Conservation (phyloP, 2,329 filamentous ascomycete genomes). For the Whalleya microplaca region DNA sequence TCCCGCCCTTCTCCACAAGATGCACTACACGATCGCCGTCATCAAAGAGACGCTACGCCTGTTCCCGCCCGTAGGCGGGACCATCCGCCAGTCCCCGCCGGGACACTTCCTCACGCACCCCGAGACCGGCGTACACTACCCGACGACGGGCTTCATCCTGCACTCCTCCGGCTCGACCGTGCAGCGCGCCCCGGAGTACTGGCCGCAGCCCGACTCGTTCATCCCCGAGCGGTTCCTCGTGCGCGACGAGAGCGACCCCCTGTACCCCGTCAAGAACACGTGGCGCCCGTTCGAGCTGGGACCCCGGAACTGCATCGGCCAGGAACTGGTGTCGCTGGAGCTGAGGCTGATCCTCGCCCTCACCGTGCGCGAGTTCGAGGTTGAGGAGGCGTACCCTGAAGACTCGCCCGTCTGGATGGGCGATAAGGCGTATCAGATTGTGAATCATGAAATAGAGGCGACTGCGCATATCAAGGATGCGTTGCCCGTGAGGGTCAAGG, state of each 20-base stretch:
- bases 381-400: constrained; percentile 45
- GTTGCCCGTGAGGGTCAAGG: constrained; percentile 27
- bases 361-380: constrained; percentile 53
- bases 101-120: constrained; percentile 46
- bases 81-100: constrained; percentile 41
- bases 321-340: constrained; percentile 58
- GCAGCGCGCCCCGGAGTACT: constrained; percentile 42
- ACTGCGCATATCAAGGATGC: constrained; percentile 33
- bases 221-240: constrained; percentile 48
- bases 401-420: constrained; percentile 39
- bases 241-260: constrained; percentile 32
- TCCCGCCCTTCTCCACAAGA: constrained; percentile 51
- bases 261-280: constrained; percentile 46
- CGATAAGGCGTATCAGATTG: constrained; percentile 36
- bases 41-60: constrained; percentile 58
- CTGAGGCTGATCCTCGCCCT: constrained; percentile 53
- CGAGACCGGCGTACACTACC: constrained; percentile 45
- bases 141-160: constrained; percentile 42
- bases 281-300: constrained; percentile 60
- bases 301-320: constrained; percentile 57
- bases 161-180: constrained; percentile 27
- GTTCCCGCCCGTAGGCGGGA: constrained; percentile 50
- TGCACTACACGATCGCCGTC: constrained; percentile 55
- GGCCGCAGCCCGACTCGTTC: constrained; percentile 43
- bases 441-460: constrained; percentile 8